Evolutionary conservation across 176 grass and related monocot genomes (phyloP), one percentile per base, ranked within the genome.

Genomic region (Secale cereale): DNA sequence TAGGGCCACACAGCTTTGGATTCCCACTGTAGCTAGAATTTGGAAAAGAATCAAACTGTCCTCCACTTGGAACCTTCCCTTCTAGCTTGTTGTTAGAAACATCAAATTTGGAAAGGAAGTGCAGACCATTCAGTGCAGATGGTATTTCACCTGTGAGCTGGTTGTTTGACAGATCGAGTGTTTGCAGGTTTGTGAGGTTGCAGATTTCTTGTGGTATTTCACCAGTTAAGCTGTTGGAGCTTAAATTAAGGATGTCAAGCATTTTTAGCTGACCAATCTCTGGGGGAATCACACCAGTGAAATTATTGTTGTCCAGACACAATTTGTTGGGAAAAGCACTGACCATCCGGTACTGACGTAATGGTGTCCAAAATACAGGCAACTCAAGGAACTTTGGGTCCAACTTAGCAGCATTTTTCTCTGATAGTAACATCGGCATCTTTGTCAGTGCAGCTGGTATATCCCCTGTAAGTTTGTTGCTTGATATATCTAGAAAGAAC

Each of bases 1-100:
- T 60, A 75, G 9, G 25, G 65, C 88, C 93, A 59, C 93, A 95
- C 52, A 95, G 82, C 40, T 87, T 89, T 48, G 91, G 45, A 65
- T 95, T 95, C 19, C 91, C 91, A 45, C 28, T 90, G 71, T 91
- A 95, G 79, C 91, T 95, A n/a, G 88, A 85, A 74, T 67, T 70
- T 40, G 77, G 65, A 70, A 95, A 95, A 39, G 93, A 93, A 50
- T 82, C n/a, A 32, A 95, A 95, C 77, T 95, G 93, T 13, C 80
- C 66, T 64, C 83, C 86, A 52, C 2, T 59, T 79, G 93, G 93
- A 91, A 95, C 74, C 17, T 52, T 37, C 22, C 93, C 93, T 86
- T 90, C 78, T 59, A 95, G 82, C n/a, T 91, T 39, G 12, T 95
- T 95, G 87, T 81, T 82, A 41, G 91, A 92, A 68, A 95, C 93